Percentiles rank a stretch among this genome's conserved stretches.
Evolutionary conservation across 345 rosid genomes (phyloP).

Genomic region (Aegle marmelos): DNA sequence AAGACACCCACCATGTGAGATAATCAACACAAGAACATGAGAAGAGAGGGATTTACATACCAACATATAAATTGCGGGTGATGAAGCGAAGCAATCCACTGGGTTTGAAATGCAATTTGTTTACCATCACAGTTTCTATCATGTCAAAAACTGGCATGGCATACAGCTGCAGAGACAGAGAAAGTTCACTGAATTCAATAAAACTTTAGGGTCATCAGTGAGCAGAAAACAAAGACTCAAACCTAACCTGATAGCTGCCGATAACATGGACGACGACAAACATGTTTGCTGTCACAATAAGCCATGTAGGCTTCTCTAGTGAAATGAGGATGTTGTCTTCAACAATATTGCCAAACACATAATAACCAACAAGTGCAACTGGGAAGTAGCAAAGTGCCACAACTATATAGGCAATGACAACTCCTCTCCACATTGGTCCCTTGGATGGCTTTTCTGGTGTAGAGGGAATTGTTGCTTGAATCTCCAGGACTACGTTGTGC

Average conservation of each 20-base stretch:
- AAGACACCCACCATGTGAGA: background rate
- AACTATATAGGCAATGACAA: constrained; percentile 60
- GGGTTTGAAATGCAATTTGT: constrained; percentile 53
- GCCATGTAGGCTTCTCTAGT: constrained; percentile 67
- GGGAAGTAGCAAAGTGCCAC: constrained; percentile 83
- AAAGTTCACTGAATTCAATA: background rate
- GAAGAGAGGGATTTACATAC: constrained; percentile 28
- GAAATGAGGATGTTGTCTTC: constrained; percentile 68
- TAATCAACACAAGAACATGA: background rate
- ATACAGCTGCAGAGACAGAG: constrained; percentile 36
- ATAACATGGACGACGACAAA: constrained; percentile 78
- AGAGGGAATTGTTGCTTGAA: constrained; percentile 90
- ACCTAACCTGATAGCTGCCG: constrained; percentile 72
- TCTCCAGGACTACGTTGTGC: constrained; percentile 81
- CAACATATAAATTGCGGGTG: constrained; percentile 52
- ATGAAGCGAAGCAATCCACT: constrained; percentile 41
- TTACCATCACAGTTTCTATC: constrained; percentile 66
- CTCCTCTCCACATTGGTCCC: constrained; percentile 90
- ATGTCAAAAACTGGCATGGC: constrained; percentile 87
- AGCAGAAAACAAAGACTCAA: background rate
- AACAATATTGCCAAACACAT: constrained; percentile 54
- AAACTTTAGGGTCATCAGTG: background rate
- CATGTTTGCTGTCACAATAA: constrained; percentile 55
- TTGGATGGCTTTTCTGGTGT: constrained; percentile 82
- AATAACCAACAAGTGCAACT: constrained; percentile 69